Conservation (phyloP, 768 basidiomycete species). For the Pulveroboletus sp. region DNA sequence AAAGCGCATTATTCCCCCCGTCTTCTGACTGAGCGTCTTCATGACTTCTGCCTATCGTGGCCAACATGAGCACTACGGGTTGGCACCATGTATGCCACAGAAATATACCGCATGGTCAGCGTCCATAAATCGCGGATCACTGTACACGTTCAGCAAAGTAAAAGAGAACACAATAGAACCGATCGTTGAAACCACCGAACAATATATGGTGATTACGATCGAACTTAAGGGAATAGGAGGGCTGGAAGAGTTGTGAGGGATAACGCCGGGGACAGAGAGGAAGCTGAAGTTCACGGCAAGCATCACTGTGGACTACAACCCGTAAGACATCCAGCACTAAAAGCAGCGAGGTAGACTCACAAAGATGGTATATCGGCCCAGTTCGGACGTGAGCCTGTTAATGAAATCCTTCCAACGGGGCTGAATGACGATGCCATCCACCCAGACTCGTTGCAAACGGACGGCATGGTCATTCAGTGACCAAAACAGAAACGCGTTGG, state of each 20-base stretch:
- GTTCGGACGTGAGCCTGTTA: slow-evolving; percentile 3
- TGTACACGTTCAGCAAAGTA: slow-evolving; percentile 9
- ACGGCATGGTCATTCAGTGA: slow-evolving; percentile 5
- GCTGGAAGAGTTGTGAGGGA: neutral
- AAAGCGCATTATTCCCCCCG: slow-evolving; percentile 4
- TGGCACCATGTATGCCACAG: neutral
- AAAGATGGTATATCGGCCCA: slow-evolving; percentile 11
- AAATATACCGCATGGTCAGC: slow-evolving; percentile 7
- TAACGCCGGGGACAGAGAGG: slow-evolving; percentile 10
- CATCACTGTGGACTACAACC: slow-evolving; percentile 13
- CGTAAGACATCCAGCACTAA: neutral
- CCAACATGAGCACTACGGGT: neutral
- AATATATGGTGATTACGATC: slow-evolving; percentile 12
- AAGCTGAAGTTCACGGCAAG: slow-evolving; percentile 15
- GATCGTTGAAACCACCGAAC: slow-evolving; percentile 6
- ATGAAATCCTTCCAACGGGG: slow-evolving; percentile 12
- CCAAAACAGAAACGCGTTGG: neutral
- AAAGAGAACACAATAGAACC: slow-evolving; percentile 14
- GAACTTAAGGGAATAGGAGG: neutral
- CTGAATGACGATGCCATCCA: slow-evolving; percentile 5
- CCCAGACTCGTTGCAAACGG: slow-evolving; percentile 13
- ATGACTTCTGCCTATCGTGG: slow-evolving; percentile 2
- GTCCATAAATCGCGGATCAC: neutral
- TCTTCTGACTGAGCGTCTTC: neutral
- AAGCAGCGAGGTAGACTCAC: neutral